Base-by-base conservation (phyloP, 73 alveolate genomes). In the Paramecium biaurelia region DNA sequence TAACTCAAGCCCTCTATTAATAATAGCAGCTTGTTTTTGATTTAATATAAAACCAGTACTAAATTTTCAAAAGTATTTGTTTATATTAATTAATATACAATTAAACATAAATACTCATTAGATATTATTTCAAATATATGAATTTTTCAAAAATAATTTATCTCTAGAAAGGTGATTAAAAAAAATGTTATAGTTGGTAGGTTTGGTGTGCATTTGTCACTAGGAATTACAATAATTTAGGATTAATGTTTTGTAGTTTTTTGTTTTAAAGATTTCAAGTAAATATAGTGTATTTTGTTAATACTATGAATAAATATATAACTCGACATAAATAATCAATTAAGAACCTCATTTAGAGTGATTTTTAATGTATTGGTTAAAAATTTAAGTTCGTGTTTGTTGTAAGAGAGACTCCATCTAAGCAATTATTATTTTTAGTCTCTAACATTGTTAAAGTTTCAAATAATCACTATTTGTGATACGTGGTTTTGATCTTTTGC, bases 361-460 rank as follows among this genome's bases (percentile, higher is more conserved):
- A 21, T 72, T 72, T n/a, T 72, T 72, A 0, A 72, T 32, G 86
- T 35, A 72, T 38, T 72, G 34, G 28, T 72, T 72, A 20, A 72
- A 12, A 38, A 72, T 72, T 20, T 72, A 35, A 72, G 59, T 72
- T 72, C 86, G 12, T 14, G 86, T 72, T 32, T n/a, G n/a, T 72
- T 72, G 12, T 15, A 72, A 24, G 21, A 72, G 56, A 32, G 56
- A 72, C 10, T 72, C 86, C 86, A 72, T 72, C 23, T 72, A 72
- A 34, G 34, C 11, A 41, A 72, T 72, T 12, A 72, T 72, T 20
- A 8, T 72, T 72, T 72, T 72, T 1, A 72, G 86, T 38, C 30
- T 72, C 34, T 72, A 35, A 38, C 86, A 72, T 41, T 72, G 37
- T 72, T 72, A 38, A 72, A 72, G 86, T 72, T 63, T 63, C 47